phyloP scores from a whole-genome alignment of 441 rosid species.

The Dalechampia spathulata region DNA sequence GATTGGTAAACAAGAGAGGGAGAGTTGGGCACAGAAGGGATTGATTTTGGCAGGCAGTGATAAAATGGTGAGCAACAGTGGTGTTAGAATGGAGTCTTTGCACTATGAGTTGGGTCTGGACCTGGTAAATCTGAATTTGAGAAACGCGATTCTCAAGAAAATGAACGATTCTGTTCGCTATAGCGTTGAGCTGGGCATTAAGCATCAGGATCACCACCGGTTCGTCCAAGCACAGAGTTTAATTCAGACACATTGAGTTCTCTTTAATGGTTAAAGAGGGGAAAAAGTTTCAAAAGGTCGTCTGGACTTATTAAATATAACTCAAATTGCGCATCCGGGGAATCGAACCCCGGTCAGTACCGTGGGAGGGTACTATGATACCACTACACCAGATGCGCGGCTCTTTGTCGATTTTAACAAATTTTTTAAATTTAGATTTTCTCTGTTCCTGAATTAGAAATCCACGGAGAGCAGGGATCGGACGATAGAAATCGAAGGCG shows the following conservation, averaged over 20 bases:
- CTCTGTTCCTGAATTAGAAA: too few species aligned
- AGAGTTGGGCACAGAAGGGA: conserved; percentile 22
- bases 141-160: conserved; percentile 23
- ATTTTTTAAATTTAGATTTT: too few species aligned
- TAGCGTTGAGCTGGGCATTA: conserved; percentile 11
- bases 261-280: too few species aligned
- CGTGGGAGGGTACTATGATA: conserved; percentile 99
- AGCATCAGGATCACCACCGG: not conserved
- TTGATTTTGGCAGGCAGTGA: conserved; percentile 28
- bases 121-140: conserved; percentile 32
- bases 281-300: too few species aligned
- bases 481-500: too few species aligned
- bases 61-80: conserved; percentile 30
- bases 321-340: conserved; percentile 71
- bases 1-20: conserved; percentile 25
- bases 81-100: conserved; percentile 27
- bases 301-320: too few species aligned
- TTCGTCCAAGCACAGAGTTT: not conserved
- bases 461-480: too few species aligned
- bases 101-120: conserved; percentile 38
- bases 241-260: too few species aligned
- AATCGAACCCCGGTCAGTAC: conserved; percentile 99
- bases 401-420: not conserved
- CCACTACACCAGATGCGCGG: conserved; percentile 95
- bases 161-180: conserved; percentile 21